A percentile compares a stretch with the other conserved stretches of the same genome.
phyloP scores from a whole-genome alignment of 257 asterid genomes.

The Apocynum venetum region DNA sequence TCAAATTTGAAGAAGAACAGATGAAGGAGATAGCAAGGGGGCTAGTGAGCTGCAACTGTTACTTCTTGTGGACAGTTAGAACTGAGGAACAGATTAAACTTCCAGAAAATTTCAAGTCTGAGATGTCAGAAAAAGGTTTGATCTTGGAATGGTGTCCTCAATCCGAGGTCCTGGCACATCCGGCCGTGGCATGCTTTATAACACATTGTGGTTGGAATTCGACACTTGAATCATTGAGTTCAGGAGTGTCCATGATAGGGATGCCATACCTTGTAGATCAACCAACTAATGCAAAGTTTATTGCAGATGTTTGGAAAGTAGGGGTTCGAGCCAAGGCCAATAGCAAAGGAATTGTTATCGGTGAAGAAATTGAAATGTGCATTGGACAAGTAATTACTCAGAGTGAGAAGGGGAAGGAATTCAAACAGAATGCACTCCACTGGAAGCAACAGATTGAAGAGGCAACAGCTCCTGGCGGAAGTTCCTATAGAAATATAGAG shows the following conservation, averaged over 20 bases:
- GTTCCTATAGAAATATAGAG: no score
- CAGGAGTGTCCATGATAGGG: conserved; percentile 21
- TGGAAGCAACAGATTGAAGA: no score
- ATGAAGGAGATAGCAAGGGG: conserved; percentile 14
- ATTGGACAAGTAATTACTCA: no score
- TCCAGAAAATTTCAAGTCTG: conserved; percentile 6
- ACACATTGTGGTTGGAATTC: no score
- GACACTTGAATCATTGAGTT: conserved; percentile 20
- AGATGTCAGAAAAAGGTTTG: conserved; percentile 8
- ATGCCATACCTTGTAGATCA: conserved; percentile 18
- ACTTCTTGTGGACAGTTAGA: no score
- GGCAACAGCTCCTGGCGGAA: no score
- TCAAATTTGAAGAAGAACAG: no score
- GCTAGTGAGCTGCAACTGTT: not conserved
- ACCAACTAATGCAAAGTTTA: no score
- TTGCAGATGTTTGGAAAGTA: conserved; percentile 24
- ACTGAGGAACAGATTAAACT: conserved; percentile 21
- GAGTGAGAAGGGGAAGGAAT: no score
- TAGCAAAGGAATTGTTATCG: conserved; percentile 18
- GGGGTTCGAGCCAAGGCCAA: conserved; percentile 18
- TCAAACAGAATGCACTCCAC: no score
- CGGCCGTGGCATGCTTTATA: conserved; percentile 20
- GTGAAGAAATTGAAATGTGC: conserved; percentile 17
- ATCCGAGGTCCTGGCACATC: conserved; percentile 24
- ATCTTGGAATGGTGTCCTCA: conserved; percentile 28